phyloP scores from a whole-genome alignment of 2,329 filamentous ascomycete species.

The Microcyclospora tardicrescens region DNA sequence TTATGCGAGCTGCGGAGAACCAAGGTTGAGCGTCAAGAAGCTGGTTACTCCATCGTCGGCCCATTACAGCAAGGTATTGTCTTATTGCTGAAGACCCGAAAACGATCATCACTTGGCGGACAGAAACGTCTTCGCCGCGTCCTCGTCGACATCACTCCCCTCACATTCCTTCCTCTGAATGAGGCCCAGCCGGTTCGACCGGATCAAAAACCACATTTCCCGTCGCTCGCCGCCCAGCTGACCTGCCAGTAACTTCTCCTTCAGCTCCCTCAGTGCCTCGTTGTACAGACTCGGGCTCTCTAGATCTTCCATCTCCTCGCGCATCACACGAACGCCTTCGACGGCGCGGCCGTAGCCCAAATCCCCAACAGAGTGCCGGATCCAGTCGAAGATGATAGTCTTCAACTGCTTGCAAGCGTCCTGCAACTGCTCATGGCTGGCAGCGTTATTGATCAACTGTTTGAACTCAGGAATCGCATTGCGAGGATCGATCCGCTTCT shows the following conservation, averaged over 20 bases:
- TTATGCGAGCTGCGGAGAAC: too few species aligned
- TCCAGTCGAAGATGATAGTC: slow-evolving; percentile 52
- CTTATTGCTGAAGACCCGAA: too few species aligned
- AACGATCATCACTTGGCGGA: slow-evolving; percentile 39
- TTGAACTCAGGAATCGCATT: slow-evolving; percentile 90
- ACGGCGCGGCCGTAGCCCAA: slow-evolving; percentile 59
- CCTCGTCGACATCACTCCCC: slow-evolving; percentile 51
- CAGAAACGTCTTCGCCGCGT: slow-evolving; percentile 47
- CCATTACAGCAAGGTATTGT: too few species aligned
- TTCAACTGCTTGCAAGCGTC: slow-evolving; percentile 64
- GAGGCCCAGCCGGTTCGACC: slow-evolving; percentile 55
- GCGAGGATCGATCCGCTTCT: slow-evolving; percentile 45
- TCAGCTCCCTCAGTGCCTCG: slow-evolving; percentile 55
- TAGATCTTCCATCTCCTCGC: slow-evolving; percentile 59
- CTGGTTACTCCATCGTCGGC: too few species aligned
- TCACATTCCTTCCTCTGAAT: slow-evolving; percentile 53
- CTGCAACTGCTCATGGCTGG: slow-evolving; percentile 44
- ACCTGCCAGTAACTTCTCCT: slow-evolving; percentile 55
- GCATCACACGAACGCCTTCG: slow-evolving; percentile 65
- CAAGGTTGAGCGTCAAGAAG: too few species aligned
- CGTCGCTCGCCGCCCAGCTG: slow-evolving; percentile 62
- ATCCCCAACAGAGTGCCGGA: slow-evolving; percentile 63
- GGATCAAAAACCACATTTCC: slow-evolving; percentile 71
- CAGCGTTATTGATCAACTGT: slow-evolving; percentile 51
- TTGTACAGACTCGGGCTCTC: slow-evolving; percentile 73